A percentile compares a stretch with the other conserved stretches of the same genome.
Evolutionary conservation across 306 rosid species (phyloP).

Genomic region (Quercus gilva): DNA sequence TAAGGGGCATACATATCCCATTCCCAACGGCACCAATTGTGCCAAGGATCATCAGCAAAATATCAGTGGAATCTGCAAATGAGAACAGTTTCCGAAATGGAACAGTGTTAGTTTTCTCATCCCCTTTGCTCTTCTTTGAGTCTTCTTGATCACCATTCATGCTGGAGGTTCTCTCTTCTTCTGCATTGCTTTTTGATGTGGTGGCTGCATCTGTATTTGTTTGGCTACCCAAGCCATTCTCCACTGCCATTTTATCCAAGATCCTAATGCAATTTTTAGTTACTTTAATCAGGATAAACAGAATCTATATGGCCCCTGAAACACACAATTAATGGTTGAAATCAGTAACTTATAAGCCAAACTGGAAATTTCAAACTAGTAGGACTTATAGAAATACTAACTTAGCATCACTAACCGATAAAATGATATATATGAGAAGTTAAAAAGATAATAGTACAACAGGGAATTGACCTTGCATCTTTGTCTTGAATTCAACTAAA

Average conservation of each 20-base stretch:
- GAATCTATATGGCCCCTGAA: slow-evolving; percentile 22
- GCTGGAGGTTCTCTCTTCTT: slow-evolving; percentile 19
- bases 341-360: slow-evolving; percentile 11
- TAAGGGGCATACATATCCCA: slow-evolving; percentile 61
- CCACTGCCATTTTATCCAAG: slow-evolving; percentile 39
- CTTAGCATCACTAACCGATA: neutral
- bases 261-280: neutral
- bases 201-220: slow-evolving; percentile 21
- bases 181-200: slow-evolving; percentile 30
- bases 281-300: neutral
- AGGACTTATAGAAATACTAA: neutral
- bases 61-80: slow-evolving; percentile 72
- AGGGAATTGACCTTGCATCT: neutral
- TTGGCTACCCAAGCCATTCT: slow-evolving; percentile 27
- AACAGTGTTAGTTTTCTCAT: slow-evolving; percentile 46
- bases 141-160: slow-evolving; percentile 17
- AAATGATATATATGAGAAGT: neutral
- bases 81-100: slow-evolving; percentile 66
- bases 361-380: neutral
- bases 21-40: slow-evolving; percentile 75
- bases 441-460: neutral
- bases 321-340: neutral
- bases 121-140: slow-evolving; percentile 28
- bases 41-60: slow-evolving; percentile 55
- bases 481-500: neutral